phyloP scores from a whole-genome alignment of 2,329 filamentous ascomycete species.

The Sarocladium strictum region DNA sequence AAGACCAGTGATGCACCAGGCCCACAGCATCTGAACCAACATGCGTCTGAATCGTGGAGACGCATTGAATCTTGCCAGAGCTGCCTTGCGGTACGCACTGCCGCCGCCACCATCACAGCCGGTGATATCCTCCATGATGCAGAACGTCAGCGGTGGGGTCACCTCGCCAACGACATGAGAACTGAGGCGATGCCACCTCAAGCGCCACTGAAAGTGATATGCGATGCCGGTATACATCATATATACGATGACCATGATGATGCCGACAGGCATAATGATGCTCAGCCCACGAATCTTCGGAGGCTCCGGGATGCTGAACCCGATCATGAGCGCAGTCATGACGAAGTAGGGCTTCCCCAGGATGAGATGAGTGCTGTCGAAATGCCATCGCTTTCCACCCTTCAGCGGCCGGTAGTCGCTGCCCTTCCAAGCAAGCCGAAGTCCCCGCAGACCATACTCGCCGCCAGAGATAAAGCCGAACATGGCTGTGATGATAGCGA shows the following conservation, averaged over 20 bases:
- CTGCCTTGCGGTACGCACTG: conserved; percentile 16
- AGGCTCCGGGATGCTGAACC: conserved; percentile 32
- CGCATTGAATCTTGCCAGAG: conserved; percentile 18
- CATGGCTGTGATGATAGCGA: conserved; percentile 41
- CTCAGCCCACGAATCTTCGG: conserved; percentile 34
- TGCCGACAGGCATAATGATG: conserved; percentile 34
- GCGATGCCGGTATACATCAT: conserved; percentile 22
- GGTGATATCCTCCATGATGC: conserved; percentile 55
- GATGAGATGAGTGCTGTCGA: conserved; percentile 35
- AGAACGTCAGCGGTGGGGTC: conserved; percentile 50
- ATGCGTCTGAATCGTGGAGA: conserved; percentile 20
- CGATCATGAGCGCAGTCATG: conserved; percentile 35
- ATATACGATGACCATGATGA: conserved; percentile 30
- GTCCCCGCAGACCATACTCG: conserved; percentile 35
- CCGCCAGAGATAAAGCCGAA: conserved; percentile 40
- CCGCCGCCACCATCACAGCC: conserved; percentile 52
- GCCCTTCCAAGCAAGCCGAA: conserved; percentile 30
- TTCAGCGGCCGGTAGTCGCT: conserved; percentile 31
- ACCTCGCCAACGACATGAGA: conserved; percentile 47
- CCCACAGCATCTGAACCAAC: conserved; percentile 18
- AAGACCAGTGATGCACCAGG: conserved; percentile 18
- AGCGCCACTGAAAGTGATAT: conserved; percentile 10
- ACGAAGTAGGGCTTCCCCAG: conserved; percentile 31
- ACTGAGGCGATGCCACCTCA: conserved; percentile 36
- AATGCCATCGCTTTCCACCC: conserved; percentile 30